These are phyloP conservation scores for Quercus rubra DNA, from an alignment of 306 rosid genomes.

Conservation along the genomic window DNA sequence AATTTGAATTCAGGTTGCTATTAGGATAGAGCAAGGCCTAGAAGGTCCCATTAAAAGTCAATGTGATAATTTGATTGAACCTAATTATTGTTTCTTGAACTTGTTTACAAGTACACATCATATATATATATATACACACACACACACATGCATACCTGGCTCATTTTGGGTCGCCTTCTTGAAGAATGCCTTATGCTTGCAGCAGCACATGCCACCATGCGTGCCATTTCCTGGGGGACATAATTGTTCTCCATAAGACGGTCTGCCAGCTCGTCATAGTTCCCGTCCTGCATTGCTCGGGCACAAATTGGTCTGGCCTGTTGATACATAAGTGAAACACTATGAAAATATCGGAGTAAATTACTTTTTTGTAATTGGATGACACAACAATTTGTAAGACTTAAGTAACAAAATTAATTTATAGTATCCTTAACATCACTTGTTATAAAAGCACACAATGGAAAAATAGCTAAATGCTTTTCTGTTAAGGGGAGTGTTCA, in stretches of 20 bases:
- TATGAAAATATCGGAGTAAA: too few relatives aligned
- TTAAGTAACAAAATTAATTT: too few relatives aligned
- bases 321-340: conserved; percentile 6
- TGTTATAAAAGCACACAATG: neutral
- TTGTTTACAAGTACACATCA: neutral
- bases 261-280: conserved; percentile 52
- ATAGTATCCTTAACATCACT: too few relatives aligned
- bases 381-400: too few relatives aligned
- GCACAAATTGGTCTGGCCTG: conserved; percentile 78
- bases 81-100: neutral
- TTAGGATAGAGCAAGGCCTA: too few relatives aligned
- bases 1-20: too few relatives aligned
- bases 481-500: neutral
- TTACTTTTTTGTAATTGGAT: too few relatives aligned
- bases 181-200: conserved; percentile 67
- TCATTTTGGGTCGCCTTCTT: conserved; percentile 76
- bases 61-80: neutral
- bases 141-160: conserved; percentile 44
- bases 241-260: conserved; percentile 50
- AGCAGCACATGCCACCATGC: conserved; percentile 81
- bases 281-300: conserved; percentile 42
- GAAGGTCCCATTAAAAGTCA: too few relatives aligned
- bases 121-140: neutral
- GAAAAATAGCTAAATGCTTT: neutral
- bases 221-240: conserved; percentile 42